Evolutionary conservation across 257 asterid genomes (phyloP).

Genomic region (Lantana camara): DNA sequence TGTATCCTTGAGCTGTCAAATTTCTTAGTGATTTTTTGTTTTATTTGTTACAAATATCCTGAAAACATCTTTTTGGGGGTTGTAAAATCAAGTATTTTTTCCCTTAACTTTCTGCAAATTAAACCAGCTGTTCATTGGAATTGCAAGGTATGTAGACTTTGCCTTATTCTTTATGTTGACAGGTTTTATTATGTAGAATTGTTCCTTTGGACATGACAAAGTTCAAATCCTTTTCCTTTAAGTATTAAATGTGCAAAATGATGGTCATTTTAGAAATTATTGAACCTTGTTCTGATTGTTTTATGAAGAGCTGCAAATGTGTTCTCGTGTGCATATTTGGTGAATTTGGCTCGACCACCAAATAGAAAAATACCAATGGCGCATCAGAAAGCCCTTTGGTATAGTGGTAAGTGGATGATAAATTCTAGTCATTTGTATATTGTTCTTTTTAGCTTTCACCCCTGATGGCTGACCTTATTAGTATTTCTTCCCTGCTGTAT

Average conservation of each 20-base stretch:
- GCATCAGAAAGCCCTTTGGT: conserved; percentile 78
- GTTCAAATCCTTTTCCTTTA: neutral
- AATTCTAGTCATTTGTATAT: neutral
- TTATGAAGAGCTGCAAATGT: conserved; percentile 70
- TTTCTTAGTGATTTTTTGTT: neutral
- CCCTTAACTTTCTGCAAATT: conserved; percentile 40
- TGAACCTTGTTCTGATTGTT: conserved; percentile 27
- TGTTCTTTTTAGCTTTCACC: neutral
- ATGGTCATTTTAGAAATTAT: conserved; percentile 10
- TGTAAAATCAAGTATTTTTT: conserved; percentile 22
- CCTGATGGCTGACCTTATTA: neutral
- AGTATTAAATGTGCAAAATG: conserved; percentile 11
- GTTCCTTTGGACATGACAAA: neutral
- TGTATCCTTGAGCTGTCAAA: conserved; percentile 51
- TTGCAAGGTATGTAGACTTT: conserved; percentile 59
- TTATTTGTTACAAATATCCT: neutral
- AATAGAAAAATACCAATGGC: conserved; percentile 58
- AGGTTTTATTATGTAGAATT: neutral
- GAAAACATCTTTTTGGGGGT: no score
- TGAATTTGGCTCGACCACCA: conserved; percentile 61
- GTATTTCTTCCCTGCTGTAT: neutral
- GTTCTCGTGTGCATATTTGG: conserved; percentile 70
- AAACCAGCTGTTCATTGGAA: conserved; percentile 57
- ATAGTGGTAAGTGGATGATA: conserved; percentile 55
- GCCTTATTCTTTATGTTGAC: conserved; percentile 15